Base-by-base conservation (phyloP, 208 protist genomes). In the Trypanosomatidae sp. region DNA sequence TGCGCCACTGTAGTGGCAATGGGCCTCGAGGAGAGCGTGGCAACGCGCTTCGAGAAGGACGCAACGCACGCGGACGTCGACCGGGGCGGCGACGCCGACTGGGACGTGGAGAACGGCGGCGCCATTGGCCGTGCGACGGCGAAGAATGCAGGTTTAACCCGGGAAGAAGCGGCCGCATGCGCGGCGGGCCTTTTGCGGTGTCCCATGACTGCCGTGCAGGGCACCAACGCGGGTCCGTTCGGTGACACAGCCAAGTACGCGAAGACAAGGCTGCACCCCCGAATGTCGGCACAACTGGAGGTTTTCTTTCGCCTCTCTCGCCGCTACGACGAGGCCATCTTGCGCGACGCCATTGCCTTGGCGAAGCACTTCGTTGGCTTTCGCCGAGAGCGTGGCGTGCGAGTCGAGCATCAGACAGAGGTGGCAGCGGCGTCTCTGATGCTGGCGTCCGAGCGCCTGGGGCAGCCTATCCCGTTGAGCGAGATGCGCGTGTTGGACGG, bases 1-100 rank as follows among this genome's bases (percentile, higher is more conserved):
- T 95, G 91, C 72, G 91, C 89, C 19, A 77, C 80, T 25, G 87
- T 95, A 13, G 78, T 94, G 6, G 88, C 84, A 10, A 93, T 93
- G 89, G 89, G 91, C 10, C 84, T 95, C 22, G 89, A 93, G 68
- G 89, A 95, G 62, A 93, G 80, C 73, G 66, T 73, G 28, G 66
- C 80, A 28, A 95, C 87, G 0, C 84, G 89, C 22, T 95, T 79
- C 68, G 82, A 91, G 46, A 78, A 93, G 72, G 87, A 93, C 56
- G 84, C 81, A 46, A 94, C 89, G 12, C 87, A 86, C 62, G 78
- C 86, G 33, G 91, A 94, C 55, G 88, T 78, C 22, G 88, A 93
- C 69, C 62, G 69, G 3, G 80, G 85, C 22, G 73, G 72, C 22
- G 74, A 76, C 33, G 75, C 82, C 46, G 70, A 53, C 44, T 69